Evolutionary conservation across 192 early-diverging fungal genomes (phyloP).

Genomic region (Backusella parvicylindrica): DNA sequence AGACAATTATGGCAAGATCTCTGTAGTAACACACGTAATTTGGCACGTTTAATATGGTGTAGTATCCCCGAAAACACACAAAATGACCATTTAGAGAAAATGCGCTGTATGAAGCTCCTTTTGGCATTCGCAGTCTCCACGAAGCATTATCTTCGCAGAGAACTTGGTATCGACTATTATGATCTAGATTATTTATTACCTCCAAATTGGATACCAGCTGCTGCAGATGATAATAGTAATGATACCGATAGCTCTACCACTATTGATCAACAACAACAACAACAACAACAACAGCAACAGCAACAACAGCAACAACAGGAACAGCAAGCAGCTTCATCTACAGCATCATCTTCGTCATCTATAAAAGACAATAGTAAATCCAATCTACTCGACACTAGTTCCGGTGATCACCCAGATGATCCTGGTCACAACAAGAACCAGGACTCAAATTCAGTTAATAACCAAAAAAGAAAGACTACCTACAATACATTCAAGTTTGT

Average conservation of each 20-base stretch:
- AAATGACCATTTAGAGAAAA: slow-evolving; percentile 50
- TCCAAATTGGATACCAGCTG: slow-evolving; percentile 46
- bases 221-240: slow-evolving; percentile 31
- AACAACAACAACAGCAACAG: not conserved
- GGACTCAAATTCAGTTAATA: not conserved
- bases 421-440: slow-evolving; percentile 5
- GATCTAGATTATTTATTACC: slow-evolving; percentile 58
- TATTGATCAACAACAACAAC: not conserved
- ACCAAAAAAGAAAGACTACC: not conserved
- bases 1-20: slow-evolving; percentile 66
- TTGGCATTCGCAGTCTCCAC: slow-evolving; percentile 52
- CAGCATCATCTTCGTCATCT: not conserved
- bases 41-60: slow-evolving; percentile 69
- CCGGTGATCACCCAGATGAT: slow-evolving; percentile 25
- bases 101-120: slow-evolving; percentile 52
- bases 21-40: slow-evolving; percentile 61
- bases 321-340: not conserved
- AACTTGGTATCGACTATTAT: slow-evolving; percentile 55
- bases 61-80: slow-evolving; percentile 47
- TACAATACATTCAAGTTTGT: slow-evolving; percentile 9
- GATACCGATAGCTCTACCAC: slow-evolving; percentile 16
- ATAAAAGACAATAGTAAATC: not conserved
- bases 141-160: slow-evolving; percentile 58
- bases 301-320: not conserved
- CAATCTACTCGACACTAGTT: slow-evolving; percentile 4